These are phyloP conservation scores for Erodium trifolium DNA, from an alignment of 441 rosid genomes.

Conservation along the genomic window DNA sequence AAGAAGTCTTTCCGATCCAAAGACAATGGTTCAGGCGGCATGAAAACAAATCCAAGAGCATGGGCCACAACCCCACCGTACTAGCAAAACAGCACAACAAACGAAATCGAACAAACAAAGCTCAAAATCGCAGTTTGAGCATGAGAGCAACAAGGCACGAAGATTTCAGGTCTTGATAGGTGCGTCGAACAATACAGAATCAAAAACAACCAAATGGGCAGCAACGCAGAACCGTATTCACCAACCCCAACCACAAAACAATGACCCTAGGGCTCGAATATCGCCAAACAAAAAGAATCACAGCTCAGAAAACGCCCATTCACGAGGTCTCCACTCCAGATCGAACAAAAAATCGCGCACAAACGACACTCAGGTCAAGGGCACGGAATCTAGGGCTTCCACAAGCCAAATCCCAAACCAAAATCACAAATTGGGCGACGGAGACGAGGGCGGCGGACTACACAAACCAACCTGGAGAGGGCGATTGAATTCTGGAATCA, in stretches of 20 bases:
- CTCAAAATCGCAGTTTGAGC: neutral
- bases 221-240: neutral
- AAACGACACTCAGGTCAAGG: neutral
- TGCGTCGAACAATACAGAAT: neutral
- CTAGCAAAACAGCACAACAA: neutral
- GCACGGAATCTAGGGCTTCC: neutral
- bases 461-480: neutral
- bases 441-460: neutral
- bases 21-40: slow-evolving; percentile 92
- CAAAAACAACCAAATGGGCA: neutral
- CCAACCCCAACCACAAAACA: neutral
- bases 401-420: neutral
- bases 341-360: neutral
- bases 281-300: neutral
- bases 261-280: neutral
- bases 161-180: too few species aligned
- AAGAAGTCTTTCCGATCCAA: slow-evolving; percentile 87
- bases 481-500: neutral
- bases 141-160: too few species aligned
- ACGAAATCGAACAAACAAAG: neutral
- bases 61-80: slow-evolving; percentile 26
- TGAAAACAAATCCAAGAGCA: slow-evolving; percentile 43
- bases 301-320: neutral
- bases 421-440: neutral
- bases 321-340: neutral